Base-by-base conservation (phyloP, 371 early-diverging fungal species). In the Mucor velutinosus region DNA sequence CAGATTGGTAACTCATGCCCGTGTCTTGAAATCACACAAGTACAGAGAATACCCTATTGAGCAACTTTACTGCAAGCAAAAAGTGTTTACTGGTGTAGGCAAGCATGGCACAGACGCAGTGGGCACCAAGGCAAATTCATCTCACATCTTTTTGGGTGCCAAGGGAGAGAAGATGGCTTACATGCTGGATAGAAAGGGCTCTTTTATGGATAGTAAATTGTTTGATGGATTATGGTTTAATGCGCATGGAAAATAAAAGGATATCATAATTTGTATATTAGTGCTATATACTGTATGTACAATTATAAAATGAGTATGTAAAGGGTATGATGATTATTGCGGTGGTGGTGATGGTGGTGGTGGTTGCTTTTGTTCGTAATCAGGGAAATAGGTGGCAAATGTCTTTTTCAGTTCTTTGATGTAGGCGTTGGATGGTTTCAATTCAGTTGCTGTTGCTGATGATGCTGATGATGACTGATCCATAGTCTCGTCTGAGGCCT, bases 131-230 rank as follows among this genome's bases (percentile, higher is more conserved):
- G 68, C 81, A 2, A 78, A 68, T 41, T 78, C 80, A 10, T 71
- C 78, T 0, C 77, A 80, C 37, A 73, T 81, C 56, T 81, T 80
- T 63, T 71, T 84, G 19, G 74, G 77, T n/a, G 76, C 77, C 7
- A 47, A 74, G 29, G 77, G 79, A 25, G 79, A 81, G 55, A 76
- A 75, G 15, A 74, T 84, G 70, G 81, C 78, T 11, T 84, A 78
- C 56, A 79, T 80, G 73, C 58, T 84, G 58, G 81, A 84, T 66
- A 78, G 84, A 61, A 81, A 81, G 63, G 84, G 84, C 0, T 65
- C 65, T 43, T 84, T 78, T 69, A 76, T 72, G 65, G 84, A 84
- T 59, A 78, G 77, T 37, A 77, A 73, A 58, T 17, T 84, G 27
- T 80, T 84, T 74, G 84, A 84, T 72, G 77, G 76, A 12, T 65